Percentiles rank a stretch among this genome's conserved stretches.
Conservation (phyloP, 2,329 filamentous ascomycete species). For the Paraconiothyrium brasiliense region DNA sequence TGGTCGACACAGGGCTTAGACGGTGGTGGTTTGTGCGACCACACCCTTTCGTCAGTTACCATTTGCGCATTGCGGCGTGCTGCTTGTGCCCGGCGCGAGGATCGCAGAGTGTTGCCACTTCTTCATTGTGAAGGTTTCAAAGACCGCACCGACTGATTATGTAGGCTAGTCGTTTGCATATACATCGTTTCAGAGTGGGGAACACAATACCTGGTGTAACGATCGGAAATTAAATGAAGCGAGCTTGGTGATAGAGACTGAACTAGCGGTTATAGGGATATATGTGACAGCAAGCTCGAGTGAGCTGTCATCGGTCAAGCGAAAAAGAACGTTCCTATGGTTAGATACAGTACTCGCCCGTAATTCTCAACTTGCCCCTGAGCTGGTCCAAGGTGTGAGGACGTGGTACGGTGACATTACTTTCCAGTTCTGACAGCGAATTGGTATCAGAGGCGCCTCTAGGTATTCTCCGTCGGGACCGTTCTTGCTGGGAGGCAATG, state of each 20-base stretch:
- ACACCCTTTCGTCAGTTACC: background rate
- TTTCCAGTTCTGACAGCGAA: too few relatives aligned
- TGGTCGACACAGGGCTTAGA: background rate
- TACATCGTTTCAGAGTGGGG: background rate
- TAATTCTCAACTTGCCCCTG: too few relatives aligned
- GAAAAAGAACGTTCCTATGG: too few relatives aligned
- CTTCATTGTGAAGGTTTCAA: background rate
- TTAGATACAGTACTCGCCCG: too few relatives aligned
- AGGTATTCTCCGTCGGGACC: too few relatives aligned
- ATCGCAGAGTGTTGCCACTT: background rate
- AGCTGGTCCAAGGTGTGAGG: too few relatives aligned
- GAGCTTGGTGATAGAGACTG: background rate
- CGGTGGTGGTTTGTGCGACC: background rate
- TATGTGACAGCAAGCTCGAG: background rate
- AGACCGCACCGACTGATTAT: background rate
- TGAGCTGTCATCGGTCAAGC: too few relatives aligned
- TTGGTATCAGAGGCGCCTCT: too few relatives aligned
- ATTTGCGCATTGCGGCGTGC: background rate
- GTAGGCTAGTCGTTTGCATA: background rate
- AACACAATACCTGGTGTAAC: background rate
- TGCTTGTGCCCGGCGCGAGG: background rate
- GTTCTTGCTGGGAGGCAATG: too few relatives aligned
- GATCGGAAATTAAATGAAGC: background rate
- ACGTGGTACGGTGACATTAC: too few relatives aligned
- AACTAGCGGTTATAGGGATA: background rate